A percentile compares a stretch with the other conserved stretches of the same genome.
phyloP scores from a whole-genome alignment of 2,329 filamentous ascomycete species.

The Reticulascus tulasneorum region DNA sequence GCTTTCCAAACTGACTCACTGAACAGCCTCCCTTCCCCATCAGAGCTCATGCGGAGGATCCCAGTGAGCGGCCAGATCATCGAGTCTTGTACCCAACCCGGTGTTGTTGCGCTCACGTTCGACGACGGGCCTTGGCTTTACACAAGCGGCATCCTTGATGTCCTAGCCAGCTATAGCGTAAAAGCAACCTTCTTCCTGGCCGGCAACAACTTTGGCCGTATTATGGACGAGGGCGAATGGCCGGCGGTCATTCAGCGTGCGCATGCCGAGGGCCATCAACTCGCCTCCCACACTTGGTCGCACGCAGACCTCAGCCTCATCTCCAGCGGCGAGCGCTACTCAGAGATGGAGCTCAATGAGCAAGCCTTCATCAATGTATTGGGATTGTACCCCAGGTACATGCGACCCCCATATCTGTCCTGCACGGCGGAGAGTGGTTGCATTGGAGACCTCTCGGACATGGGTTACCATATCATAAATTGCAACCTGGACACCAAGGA shows the following conservation, averaged over 20 bases:
- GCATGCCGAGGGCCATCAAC: conserved; percentile 37
- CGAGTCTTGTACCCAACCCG: conserved; percentile 26
- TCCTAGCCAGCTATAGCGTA: conserved; percentile 24
- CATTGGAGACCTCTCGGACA: conserved; percentile 12
- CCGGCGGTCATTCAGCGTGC: conserved; percentile 33
- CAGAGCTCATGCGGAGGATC: too few species aligned
- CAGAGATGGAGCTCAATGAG: conserved; percentile 42
- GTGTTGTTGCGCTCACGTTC: conserved; percentile 39
- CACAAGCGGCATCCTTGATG: conserved; percentile 37
- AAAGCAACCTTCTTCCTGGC: conserved; percentile 40
- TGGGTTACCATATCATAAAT: conserved; percentile 54
- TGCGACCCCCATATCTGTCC: conserved; percentile 42
- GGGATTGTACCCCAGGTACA: conserved; percentile 37
- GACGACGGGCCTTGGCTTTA: conserved; percentile 43
- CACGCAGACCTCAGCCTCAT: conserved; percentile 38
- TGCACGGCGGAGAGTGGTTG: conserved; percentile 28
- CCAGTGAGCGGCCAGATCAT: conserved; percentile 7
- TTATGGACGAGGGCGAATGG: conserved; percentile 34
- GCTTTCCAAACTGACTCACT: too few species aligned
- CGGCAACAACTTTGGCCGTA: conserved; percentile 36
- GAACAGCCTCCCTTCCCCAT: too few species aligned
- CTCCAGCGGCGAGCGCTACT: conserved; percentile 25
- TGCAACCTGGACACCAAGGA: conserved; percentile 60
- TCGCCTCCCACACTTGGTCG: conserved; percentile 35
- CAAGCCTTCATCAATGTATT: conserved; percentile 38